phyloP scores from a whole-genome alignment of 106 monocot genomes.

The Amphibolis antarctica region DNA sequence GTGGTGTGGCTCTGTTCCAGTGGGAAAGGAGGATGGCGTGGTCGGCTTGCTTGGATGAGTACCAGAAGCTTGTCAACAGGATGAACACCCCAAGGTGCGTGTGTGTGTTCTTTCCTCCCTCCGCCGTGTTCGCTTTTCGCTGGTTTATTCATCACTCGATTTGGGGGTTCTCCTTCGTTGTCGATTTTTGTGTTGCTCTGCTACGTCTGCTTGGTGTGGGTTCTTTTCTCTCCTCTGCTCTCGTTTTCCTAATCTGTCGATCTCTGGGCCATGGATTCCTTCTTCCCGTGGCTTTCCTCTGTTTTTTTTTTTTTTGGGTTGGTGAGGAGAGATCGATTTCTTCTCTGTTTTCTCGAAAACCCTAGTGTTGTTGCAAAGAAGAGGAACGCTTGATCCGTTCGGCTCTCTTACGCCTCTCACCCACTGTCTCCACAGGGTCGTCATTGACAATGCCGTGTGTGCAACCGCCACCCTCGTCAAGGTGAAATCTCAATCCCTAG shows the following conservation, averaged over 20 bases:
- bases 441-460: constrained; percentile 53
- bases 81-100: constrained; percentile 61
- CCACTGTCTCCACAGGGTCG: constrained; percentile 26
- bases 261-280: too few relatives aligned
- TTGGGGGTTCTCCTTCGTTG: too few relatives aligned
- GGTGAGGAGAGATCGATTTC: too few relatives aligned
- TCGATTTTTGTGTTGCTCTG: not conserved
- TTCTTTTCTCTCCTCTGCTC: not conserved
- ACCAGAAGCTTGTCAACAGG: constrained; percentile 49
- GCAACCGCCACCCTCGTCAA: constrained; percentile 41
- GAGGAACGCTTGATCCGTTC: too few relatives aligned
- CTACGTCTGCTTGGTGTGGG: too few relatives aligned
- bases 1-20: not conserved
- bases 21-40: constrained; percentile 2
- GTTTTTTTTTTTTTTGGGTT: not conserved
- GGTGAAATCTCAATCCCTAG: constrained; percentile 4
- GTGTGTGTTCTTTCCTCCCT: not conserved
- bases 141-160: not conserved
- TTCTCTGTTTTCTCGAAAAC: too few relatives aligned
- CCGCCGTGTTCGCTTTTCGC: not conserved
- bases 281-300: too few relatives aligned
- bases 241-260: too few relatives aligned
- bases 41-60: constrained; percentile 31
- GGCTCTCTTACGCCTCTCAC: too few relatives aligned
- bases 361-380: too few relatives aligned